Conservation (phyloP, 371 early-diverging fungal genomes). For the Catenaria anguillulae region DNA sequence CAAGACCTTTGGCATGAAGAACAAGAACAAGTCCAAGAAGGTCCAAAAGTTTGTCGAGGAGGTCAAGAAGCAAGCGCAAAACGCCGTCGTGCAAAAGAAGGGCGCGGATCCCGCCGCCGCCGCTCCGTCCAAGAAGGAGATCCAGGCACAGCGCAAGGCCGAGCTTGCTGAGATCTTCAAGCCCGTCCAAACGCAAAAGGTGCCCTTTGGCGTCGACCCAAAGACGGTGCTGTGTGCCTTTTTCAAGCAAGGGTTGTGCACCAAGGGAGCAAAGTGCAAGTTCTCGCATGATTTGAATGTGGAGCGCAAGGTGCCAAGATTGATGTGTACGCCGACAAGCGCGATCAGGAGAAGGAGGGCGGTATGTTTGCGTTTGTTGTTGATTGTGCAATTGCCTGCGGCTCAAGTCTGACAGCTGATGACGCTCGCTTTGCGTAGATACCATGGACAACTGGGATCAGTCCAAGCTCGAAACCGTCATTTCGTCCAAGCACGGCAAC, state of each 20-base stretch:
- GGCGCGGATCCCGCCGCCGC: conserved; percentile 30
- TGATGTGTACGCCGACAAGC: conserved; percentile 79
- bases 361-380: conserved; percentile 13
- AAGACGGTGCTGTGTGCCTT: conserved; percentile 91
- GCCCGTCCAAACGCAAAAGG: conserved; percentile 48
- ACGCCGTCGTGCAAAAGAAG: conserved; percentile 29
- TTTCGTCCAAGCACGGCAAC: conserved; percentile 68
- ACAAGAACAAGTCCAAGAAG: conserved; percentile 84
- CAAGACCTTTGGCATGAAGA: conserved; percentile 96
- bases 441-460: conserved; percentile 96
- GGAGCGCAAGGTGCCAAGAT: conserved; percentile 74
- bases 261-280: conserved; percentile 91
- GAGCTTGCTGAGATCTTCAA: conserved; percentile 80
- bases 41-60: conserved; percentile 79
- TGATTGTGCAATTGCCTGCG: no score
- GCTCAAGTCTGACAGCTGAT: not conserved
- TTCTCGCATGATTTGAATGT: conserved; percentile 92
- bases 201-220: conserved; percentile 86
- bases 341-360: conserved; percentile 34
- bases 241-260: conserved; percentile 86
- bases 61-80: conserved; percentile 62
- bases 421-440: conserved; percentile 32
- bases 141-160: conserved; percentile 54
- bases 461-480: conserved; percentile 71
- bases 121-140: conserved; percentile 33